Percentiles rank a stretch among this genome's conserved stretches.
These are phyloP conservation scores for Wickerhamomyces tratensis DNA, from an alignment of 805 yeast species.

Conservation along the genomic window DNA sequence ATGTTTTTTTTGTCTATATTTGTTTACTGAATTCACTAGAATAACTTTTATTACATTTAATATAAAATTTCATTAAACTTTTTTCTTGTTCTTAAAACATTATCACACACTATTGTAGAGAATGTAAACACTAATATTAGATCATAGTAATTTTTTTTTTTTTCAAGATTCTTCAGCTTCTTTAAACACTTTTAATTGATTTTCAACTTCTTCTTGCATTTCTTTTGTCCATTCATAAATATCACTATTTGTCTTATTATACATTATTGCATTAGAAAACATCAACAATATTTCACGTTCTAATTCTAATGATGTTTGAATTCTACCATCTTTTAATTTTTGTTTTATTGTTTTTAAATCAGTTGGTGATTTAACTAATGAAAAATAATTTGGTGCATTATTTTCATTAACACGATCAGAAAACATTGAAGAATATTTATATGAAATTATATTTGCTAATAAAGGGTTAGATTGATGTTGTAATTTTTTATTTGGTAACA, in stretches of 20 bases:
- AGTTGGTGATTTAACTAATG: conserved; percentile 51
- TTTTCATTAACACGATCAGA: conserved; percentile 55
- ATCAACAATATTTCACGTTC: conserved; percentile 63
- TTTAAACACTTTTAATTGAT: conserved; percentile 45
- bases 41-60: no score
- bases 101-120: no score
- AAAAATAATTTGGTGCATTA: conserved; percentile 63
- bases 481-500: conserved; percentile 37
- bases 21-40: no score
- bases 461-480: conserved; percentile 53
- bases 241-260: conserved; percentile 57
- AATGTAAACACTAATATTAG: no score
- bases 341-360: conserved; percentile 57
- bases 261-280: conserved; percentile 84
- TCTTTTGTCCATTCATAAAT: conserved; percentile 52
- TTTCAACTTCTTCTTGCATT: conserved; percentile 61
- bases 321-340: conserved; percentile 47
- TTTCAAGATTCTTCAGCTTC: conserved; percentile 31
- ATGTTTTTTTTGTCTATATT: no score
- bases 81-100: no score
- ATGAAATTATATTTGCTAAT: conserved; percentile 54
- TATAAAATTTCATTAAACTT: no score
- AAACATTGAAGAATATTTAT: conserved; percentile 67
- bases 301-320: conserved; percentile 38
- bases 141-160: not conserved